Evolutionary conservation across 805 yeast species (phyloP).

Genomic region (Metschnikowia lochheadii): DNA sequence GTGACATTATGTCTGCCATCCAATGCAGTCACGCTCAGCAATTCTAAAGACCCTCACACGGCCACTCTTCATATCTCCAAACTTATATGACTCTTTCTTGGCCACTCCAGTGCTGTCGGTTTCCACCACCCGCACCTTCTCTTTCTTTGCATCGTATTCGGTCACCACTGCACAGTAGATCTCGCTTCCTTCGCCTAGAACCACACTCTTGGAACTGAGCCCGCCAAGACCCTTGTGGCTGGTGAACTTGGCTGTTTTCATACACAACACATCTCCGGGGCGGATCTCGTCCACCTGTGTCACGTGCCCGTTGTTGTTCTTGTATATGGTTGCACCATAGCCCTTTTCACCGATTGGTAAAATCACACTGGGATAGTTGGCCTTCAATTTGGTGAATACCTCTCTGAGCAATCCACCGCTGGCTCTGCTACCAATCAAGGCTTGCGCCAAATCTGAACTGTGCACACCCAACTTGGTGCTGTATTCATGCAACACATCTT

Average conservation of each 20-base stretch:
- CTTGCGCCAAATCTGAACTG: slow-evolving; percentile 36
- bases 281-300: slow-evolving; percentile 57
- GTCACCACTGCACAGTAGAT: slow-evolving; percentile 52
- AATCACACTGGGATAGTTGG: slow-evolving; percentile 25
- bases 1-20: slow-evolving; percentile 16
- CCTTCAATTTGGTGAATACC: slow-evolving; percentile 19
- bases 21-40: slow-evolving; percentile 67
- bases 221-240: slow-evolving; percentile 51
- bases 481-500: slow-evolving; percentile 46
- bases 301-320: slow-evolving; percentile 42
- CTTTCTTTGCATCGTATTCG: slow-evolving; percentile 71
- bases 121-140: slow-evolving; percentile 66
- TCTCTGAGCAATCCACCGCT: slow-evolving; percentile 25
- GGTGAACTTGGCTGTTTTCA: slow-evolving; percentile 70
- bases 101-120: slow-evolving; percentile 48
- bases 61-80: slow-evolving; percentile 75
- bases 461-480: slow-evolving; percentile 49
- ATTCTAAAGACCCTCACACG: slow-evolving; percentile 74
- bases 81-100: slow-evolving; percentile 56
- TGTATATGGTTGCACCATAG: slow-evolving; percentile 70
- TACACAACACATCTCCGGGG: slow-evolving; percentile 82
- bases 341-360: slow-evolving; percentile 62
- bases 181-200: slow-evolving; percentile 51
- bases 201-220: slow-evolving; percentile 32
- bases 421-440: slow-evolving; percentile 31